A percentile compares a stretch with the other conserved stretches of the same genome.
Evolutionary conservation across 139 green algal species (phyloP).

Genomic region (Mychonastes homosphaera): DNA sequence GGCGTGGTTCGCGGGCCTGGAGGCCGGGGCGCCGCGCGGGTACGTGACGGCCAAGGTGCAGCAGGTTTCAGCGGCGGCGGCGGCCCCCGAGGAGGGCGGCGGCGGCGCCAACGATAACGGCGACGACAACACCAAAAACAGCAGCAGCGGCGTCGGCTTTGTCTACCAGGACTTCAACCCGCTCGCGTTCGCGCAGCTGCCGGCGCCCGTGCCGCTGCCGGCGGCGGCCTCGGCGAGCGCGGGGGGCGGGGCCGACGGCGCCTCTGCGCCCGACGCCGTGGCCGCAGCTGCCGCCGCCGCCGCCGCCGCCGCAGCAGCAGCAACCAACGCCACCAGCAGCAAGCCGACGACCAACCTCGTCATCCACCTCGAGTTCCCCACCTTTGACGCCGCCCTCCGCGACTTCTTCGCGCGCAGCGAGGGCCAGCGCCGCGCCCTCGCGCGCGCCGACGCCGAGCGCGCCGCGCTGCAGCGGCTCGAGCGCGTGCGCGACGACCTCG

Average conservation of each 20-base stretch:
- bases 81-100: not conserved
- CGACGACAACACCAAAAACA: constrained; percentile 5
- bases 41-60: constrained; percentile 15
- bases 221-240: not conserved
- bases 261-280: too few relatives aligned
- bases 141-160: constrained; percentile 9
- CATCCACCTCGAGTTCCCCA: constrained; percentile 53
- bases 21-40: constrained; percentile 21
- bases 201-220: constrained; percentile 39
- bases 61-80: not conserved
- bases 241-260: constrained; percentile 9
- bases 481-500: constrained; percentile 48
- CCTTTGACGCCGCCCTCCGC: constrained; percentile 81
- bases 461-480: constrained; percentile 66
- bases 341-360: too few relatives aligned
- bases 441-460: constrained; percentile 42
- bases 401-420: constrained; percentile 80
- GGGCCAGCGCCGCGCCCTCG: constrained; percentile 47
- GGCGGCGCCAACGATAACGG: not conserved
- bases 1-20: constrained; percentile 28
- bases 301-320: too few relatives aligned
- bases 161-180: constrained; percentile 75
- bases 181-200: constrained; percentile 54
- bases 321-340: too few relatives aligned
- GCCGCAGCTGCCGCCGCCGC: too few relatives aligned